Percentiles rank a stretch among this genome's conserved stretches.
phyloP scores from a whole-genome alignment of 2,329 filamentous ascomycete genomes.

The Colletotrichum graminicola region DNA sequence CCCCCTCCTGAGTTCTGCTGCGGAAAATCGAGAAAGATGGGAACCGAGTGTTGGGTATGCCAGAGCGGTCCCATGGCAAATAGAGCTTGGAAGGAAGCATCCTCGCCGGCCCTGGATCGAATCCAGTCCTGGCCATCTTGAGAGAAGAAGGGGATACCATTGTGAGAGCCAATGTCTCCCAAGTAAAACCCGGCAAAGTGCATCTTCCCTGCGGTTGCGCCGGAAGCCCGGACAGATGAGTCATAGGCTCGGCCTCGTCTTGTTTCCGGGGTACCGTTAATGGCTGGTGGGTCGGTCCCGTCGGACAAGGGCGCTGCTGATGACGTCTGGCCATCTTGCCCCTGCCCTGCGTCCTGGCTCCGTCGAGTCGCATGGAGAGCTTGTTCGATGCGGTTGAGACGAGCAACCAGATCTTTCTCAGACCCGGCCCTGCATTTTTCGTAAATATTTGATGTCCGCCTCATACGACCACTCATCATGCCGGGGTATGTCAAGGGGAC shows the following conservation, averaged over 20 bases:
- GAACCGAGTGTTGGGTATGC: slow-evolving; percentile 40
- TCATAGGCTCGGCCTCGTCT: slow-evolving; percentile 31
- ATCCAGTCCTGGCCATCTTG: slow-evolving; percentile 62
- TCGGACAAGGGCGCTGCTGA: slow-evolving; percentile 20
- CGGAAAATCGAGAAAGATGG: slow-evolving; percentile 20
- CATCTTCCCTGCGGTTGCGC: slow-evolving; percentile 51
- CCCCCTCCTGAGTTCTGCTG: slow-evolving; percentile 35
- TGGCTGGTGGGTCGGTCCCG: slow-evolving; percentile 16
- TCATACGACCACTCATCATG: background rate
- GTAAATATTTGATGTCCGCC: slow-evolving; percentile 20
- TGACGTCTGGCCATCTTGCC: slow-evolving; percentile 23
- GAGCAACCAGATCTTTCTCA: slow-evolving; percentile 51
- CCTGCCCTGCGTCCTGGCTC: slow-evolving; percentile 27
- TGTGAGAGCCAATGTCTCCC: slow-evolving; percentile 60
- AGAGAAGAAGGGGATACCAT: slow-evolving; percentile 64
- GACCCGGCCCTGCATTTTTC: slow-evolving; percentile 40
- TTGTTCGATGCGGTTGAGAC: slow-evolving; percentile 56
- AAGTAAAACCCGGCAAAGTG: slow-evolving; percentile 62
- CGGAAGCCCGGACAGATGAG: slow-evolving; percentile 28
- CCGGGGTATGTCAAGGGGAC: background rate
- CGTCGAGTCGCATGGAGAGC: slow-evolving; percentile 47
- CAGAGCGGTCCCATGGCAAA: slow-evolving; percentile 44
- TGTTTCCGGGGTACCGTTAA: slow-evolving; percentile 28
- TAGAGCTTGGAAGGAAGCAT: slow-evolving; percentile 46
- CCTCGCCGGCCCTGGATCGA: slow-evolving; percentile 57